phyloP scores from a whole-genome alignment of 2,329 filamentous ascomycete genomes.

The Xylariaceae sp. region DNA sequence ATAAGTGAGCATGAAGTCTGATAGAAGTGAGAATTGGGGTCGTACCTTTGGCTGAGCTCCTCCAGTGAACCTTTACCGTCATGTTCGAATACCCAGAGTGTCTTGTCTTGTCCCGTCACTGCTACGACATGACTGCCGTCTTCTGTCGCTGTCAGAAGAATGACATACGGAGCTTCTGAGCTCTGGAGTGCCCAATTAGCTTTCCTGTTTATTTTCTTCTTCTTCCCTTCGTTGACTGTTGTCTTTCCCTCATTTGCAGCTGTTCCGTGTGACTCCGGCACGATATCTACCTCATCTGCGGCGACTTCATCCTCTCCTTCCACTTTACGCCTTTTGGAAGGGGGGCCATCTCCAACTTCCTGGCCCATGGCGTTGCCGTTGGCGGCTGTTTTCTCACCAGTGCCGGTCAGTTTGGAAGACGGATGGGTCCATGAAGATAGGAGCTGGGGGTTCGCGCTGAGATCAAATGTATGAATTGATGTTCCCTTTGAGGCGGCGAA shows the following conservation, averaged over 20 bases:
- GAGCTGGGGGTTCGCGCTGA: constrained; percentile 28
- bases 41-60: constrained; percentile 68
- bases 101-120: constrained; percentile 89
- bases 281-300: not conserved
- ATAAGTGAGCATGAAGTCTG: constrained; percentile 25
- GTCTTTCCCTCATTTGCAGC: not conserved
- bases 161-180: constrained; percentile 60
- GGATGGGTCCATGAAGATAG: constrained; percentile 28
- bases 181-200: constrained; percentile 14
- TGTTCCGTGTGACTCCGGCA: not conserved
- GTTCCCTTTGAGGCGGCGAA: constrained; percentile 73
- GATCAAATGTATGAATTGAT: constrained; percentile 63
- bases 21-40: not conserved
- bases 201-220: constrained; percentile 32
- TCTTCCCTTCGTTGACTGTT: constrained; percentile 12
- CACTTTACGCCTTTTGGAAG: constrained; percentile 23
- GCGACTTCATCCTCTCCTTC: constrained; percentile 9
- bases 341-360: constrained; percentile 10
- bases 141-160: constrained; percentile 60
- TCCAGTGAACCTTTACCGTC: constrained; percentile 56
- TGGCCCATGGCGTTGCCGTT: constrained; percentile 7
- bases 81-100: constrained; percentile 75
- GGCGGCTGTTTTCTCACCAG: constrained; percentile 1
- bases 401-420: not conserved
- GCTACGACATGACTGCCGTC: constrained; percentile 68